phyloP scores from a whole-genome alignment of 1,284 basidiomycete species.

The Cryptococcus sp. region DNA sequence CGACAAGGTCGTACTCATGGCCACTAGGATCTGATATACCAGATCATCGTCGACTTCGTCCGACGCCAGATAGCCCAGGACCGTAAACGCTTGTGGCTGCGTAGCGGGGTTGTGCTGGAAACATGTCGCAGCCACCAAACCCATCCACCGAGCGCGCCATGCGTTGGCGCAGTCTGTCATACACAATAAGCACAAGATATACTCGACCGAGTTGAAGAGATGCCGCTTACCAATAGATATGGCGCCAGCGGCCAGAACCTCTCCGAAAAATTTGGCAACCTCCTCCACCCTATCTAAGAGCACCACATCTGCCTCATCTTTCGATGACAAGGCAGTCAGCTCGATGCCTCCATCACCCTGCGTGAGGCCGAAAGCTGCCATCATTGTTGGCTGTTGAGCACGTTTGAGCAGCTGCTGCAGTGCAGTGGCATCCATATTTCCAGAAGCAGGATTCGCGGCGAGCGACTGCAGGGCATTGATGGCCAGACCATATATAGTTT shows the following conservation, averaged over 20 bases:
- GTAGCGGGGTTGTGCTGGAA: constrained; percentile 90
- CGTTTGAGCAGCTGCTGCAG: constrained; percentile 62
- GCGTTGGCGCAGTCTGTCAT: constrained; percentile 76
- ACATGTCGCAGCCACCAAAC: constrained; percentile 84
- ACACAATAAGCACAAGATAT: neutral
- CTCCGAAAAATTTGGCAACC: constrained; percentile 66
- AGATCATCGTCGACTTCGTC: constrained; percentile 64
- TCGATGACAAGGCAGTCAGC: constrained; percentile 17
- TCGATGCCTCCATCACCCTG: constrained; percentile 30
- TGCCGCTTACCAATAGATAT: constrained; percentile 65
- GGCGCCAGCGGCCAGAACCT: constrained; percentile 67
- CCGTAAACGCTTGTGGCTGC: constrained; percentile 84
- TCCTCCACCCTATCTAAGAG: constrained; percentile 68
- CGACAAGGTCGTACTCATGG: constrained; percentile 57
- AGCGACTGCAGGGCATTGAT: constrained; percentile 78
- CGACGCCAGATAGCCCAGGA: constrained; percentile 75
- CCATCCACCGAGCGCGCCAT: constrained; percentile 93
- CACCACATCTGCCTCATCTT: constrained; percentile 62
- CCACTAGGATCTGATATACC: constrained; percentile 52
- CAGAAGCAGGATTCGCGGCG: constrained; percentile 27
- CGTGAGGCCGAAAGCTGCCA: constrained; percentile 71
- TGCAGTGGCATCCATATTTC: constrained; percentile 41
- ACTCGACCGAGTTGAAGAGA: neutral
- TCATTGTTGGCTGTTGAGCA: constrained; percentile 61
- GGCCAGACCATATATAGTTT: constrained; percentile 76